phyloP scores from a whole-genome alignment of 2,329 filamentous ascomycete species.

The Karstenula rhodostoma region DNA sequence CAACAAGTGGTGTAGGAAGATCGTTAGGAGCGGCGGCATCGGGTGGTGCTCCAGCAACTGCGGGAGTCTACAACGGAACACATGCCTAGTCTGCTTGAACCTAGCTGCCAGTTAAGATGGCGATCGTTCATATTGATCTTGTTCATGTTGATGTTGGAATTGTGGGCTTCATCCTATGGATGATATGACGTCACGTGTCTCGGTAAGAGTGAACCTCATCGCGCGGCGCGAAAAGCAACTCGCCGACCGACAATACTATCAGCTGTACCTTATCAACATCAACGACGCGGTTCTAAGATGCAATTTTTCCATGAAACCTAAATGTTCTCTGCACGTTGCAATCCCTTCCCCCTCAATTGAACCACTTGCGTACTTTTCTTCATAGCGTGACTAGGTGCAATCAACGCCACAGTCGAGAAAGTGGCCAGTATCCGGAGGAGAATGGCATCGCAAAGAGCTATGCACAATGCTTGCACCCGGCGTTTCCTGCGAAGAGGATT shows the following conservation, averaged over 20 bases:
- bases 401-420: background rate
- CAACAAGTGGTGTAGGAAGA: background rate
- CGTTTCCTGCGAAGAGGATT: slow-evolving; percentile 20
- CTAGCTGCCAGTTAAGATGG: no score
- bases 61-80: no score
- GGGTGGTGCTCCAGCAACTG: background rate
- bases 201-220: background rate
- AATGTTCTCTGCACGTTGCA: background rate
- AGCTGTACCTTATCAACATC: background rate
- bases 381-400: background rate
- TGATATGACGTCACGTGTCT: slow-evolving; percentile 10
- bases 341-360: background rate
- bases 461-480: background rate
- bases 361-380: background rate
- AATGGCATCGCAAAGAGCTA: slow-evolving; percentile 5
- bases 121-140: no score
- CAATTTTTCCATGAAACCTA: background rate
- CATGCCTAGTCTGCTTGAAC: no score
- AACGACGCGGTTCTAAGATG: background rate
- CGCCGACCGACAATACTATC: slow-evolving; percentile 6
- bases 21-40: background rate
- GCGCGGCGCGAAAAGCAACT: slow-evolving; percentile 10
- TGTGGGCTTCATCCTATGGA: no score
- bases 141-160: no score
- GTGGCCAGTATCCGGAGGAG: background rate